A percentile compares a stretch with the other conserved stretches of the same genome.
phyloP scores from a whole-genome alignment of 129 eudicot species.

The Kitagawia praeruptora region DNA sequence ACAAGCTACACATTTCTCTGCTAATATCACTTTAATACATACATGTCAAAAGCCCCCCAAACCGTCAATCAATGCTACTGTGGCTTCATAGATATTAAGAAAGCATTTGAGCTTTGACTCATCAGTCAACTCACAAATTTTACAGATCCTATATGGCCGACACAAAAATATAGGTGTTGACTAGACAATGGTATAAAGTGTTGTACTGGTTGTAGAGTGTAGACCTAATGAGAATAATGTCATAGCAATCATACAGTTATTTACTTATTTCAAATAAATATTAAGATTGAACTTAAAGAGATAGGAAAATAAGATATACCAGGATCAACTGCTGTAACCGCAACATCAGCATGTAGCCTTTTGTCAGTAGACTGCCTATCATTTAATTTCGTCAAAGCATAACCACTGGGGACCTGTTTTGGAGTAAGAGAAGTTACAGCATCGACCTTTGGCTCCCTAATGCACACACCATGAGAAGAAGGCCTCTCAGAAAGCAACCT shows the following conservation, averaged over 20 bases:
- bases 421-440: conserved; percentile 20
- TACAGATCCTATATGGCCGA: neutral
- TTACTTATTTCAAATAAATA: neutral
- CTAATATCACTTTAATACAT: neutral
- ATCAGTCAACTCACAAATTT: neutral
- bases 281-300: neutral
- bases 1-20: neutral
- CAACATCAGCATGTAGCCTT: conserved; percentile 20
- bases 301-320: conserved; percentile 22
- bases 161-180: neutral
- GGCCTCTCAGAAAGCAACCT: conserved; percentile 34
- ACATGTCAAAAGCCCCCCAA: neutral
- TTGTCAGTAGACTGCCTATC: conserved; percentile 52
- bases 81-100: neutral
- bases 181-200: neutral
- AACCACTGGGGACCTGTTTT: conserved; percentile 18
- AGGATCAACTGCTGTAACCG: conserved; percentile 32
- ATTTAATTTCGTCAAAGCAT: conserved; percentile 44
- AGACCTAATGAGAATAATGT: neutral
- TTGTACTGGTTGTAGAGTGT: neutral
- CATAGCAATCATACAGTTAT: neutral
- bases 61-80: neutral
- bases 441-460: conserved; percentile 32
- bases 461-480: conserved; percentile 30
- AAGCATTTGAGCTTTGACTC: neutral